These are phyloP conservation scores for Laburnicola sp. DNA, from an alignment of 2,329 filamentous ascomycete species.

Conservation along the genomic window DNA sequence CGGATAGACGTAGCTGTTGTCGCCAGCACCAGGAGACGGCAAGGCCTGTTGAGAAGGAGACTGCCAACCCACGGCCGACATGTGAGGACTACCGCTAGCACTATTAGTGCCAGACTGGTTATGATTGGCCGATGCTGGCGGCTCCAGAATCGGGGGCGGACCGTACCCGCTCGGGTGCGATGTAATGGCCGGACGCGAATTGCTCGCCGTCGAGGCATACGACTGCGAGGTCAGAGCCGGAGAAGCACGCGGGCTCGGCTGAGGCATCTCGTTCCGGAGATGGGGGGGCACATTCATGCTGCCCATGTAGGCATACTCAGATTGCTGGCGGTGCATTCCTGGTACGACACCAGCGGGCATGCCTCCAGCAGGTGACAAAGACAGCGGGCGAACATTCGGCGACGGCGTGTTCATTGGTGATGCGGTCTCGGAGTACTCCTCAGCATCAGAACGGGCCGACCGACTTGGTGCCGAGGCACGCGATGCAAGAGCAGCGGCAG, in stretches of 20 bases:
- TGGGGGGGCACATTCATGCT: conserved; percentile 81
- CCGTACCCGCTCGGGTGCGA: conserved; percentile 83
- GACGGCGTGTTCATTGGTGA: conserved; percentile 81
- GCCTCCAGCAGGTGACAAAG: conserved; percentile 78
- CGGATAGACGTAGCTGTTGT: conserved; percentile 77
- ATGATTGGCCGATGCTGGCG: conserved; percentile 75
- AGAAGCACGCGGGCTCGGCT: conserved; percentile 68
- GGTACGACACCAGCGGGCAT: conserved; percentile 65
- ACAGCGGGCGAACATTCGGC: conserved; percentile 75
- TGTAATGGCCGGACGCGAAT: conserved; percentile 65
- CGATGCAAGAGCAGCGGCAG: conserved; percentile 77
- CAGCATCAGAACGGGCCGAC: conserved; percentile 68
- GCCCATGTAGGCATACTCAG: conserved; percentile 76
- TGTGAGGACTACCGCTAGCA: conserved; percentile 82
- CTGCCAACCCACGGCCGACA: conserved; percentile 80
- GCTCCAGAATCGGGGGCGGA: conserved; percentile 82
- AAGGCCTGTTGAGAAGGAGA: conserved; percentile 77
- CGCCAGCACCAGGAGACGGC: conserved; percentile 69
- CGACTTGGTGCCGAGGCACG: conserved; percentile 51
- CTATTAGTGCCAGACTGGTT: conserved; percentile 65
- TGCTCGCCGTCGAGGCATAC: conserved; percentile 58
- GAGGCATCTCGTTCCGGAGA: conserved; percentile 73
- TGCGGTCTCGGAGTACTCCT: conserved; percentile 69
- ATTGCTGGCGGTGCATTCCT: conserved; percentile 67
- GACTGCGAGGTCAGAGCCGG: conserved; percentile 67